These are phyloP conservation scores for Teratosphaeria viscida DNA, from an alignment of 2,329 filamentous ascomycete species.

Conservation along the genomic window DNA sequence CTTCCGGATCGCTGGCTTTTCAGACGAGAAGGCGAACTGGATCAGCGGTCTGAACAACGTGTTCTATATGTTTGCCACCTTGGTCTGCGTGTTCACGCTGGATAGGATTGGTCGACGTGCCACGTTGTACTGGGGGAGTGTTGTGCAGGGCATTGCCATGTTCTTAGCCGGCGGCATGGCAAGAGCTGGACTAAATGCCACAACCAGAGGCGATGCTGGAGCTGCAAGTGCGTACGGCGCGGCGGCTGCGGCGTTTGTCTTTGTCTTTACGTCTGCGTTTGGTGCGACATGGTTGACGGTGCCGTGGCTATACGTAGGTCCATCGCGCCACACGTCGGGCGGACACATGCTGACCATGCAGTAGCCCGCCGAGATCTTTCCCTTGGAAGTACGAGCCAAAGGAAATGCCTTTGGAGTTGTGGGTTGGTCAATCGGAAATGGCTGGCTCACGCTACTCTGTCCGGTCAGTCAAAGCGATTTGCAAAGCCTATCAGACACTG, in stretches of 20 bases:
- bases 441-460: slow-evolving; percentile 38
- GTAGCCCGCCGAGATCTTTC: slow-evolving; percentile 56
- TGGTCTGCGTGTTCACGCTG: slow-evolving; percentile 27
- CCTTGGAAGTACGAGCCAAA: slow-evolving; percentile 58
- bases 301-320: slow-evolving; percentile 33
- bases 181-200: slow-evolving; percentile 18
- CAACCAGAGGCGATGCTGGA: slow-evolving; percentile 11
- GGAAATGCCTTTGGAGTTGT: slow-evolving; percentile 69
- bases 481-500: no score
- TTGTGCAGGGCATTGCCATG: slow-evolving; percentile 25
- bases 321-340: not conserved
- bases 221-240: slow-evolving; percentile 15
- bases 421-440: slow-evolving; percentile 67
- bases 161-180: slow-evolving; percentile 25
- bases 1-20: slow-evolving; percentile 25
- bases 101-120: slow-evolving; percentile 25
- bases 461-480: slow-evolving; percentile 13
- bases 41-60: slow-evolving; percentile 32
- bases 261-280: slow-evolving; percentile 56
- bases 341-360: not conserved
- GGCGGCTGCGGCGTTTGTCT: slow-evolving; percentile 61
- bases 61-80: slow-evolving; percentile 25
- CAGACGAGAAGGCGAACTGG: slow-evolving; percentile 30
- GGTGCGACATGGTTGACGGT: slow-evolving; percentile 54
- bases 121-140: slow-evolving; percentile 27